Evolutionary conservation across 345 rosid genomes (phyloP).

Genomic region (Gossypium herbaceum): DNA sequence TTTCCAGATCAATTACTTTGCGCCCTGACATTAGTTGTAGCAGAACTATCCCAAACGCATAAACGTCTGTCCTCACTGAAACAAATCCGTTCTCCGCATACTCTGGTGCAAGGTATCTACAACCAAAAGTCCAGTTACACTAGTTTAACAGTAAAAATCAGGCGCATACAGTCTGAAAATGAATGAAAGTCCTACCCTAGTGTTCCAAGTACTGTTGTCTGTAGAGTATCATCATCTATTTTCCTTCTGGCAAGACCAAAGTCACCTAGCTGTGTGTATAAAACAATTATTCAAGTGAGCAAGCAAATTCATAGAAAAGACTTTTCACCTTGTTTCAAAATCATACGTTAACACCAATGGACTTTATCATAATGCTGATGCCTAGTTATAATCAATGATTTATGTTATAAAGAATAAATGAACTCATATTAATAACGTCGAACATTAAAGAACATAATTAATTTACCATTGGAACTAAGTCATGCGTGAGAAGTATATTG

Average conservation of each 20-base stretch:
- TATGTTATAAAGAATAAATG: background rate
- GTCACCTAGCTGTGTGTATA: slow-evolving; percentile 48
- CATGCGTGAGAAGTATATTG: slow-evolving; percentile 63
- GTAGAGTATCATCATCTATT: slow-evolving; percentile 41
- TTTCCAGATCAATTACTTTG: slow-evolving; percentile 28
- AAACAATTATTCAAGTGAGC: background rate
- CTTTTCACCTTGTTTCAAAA: too few relatives aligned
- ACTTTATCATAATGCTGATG: background rate
- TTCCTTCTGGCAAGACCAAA: slow-evolving; percentile 71
- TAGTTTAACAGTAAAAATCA: background rate
- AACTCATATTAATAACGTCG: background rate
- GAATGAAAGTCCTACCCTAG: slow-evolving; percentile 38
- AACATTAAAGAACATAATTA: background rate
- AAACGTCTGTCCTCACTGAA: slow-evolving; percentile 58
- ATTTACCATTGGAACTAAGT: slow-evolving; percentile 58
- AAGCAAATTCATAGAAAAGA: background rate
- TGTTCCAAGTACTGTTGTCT: slow-evolving; percentile 57
- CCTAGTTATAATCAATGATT: background rate
- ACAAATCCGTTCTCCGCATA: slow-evolving; percentile 56
- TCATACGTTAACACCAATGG: too few relatives aligned
- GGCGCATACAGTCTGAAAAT: background rate
- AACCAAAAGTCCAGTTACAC: slow-evolving; percentile 1
- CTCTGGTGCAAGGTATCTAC: slow-evolving; percentile 64
- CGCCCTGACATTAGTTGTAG: slow-evolving; percentile 58
- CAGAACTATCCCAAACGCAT: slow-evolving; percentile 55